These are phyloP conservation scores for Alternaria sp. DNA, from an alignment of 2,329 filamentous ascomycete genomes.

Conservation along the genomic window DNA sequence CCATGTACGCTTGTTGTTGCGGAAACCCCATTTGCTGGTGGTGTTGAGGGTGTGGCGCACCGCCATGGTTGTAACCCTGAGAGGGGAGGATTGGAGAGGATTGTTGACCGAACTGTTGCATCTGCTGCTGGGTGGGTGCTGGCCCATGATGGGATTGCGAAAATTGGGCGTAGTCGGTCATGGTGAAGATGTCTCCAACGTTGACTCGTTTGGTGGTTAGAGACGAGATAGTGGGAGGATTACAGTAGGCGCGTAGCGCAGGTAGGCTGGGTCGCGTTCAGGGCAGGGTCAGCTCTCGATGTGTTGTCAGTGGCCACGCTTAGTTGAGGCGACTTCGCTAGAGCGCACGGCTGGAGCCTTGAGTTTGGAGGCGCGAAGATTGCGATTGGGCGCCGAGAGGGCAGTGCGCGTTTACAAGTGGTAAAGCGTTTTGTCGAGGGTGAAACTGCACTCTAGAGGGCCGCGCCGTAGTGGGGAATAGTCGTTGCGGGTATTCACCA, in stretches of 20 bases:
- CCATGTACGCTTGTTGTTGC: slow-evolving; percentile 74
- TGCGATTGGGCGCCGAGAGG: slow-evolving; percentile 40
- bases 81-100: slow-evolving; percentile 82
- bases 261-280: slow-evolving; percentile 46
- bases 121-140: slow-evolving; percentile 66
- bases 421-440: slow-evolving; percentile 23
- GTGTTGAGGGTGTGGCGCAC: slow-evolving; percentile 67
- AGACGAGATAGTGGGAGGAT: slow-evolving; percentile 38
- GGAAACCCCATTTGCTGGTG: slow-evolving; percentile 82
- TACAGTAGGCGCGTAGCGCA: slow-evolving; percentile 40
- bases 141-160: slow-evolving; percentile 57
- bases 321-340: slow-evolving; percentile 45
- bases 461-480: slow-evolving; percentile 48
- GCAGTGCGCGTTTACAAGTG: slow-evolving; percentile 42
- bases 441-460: slow-evolving; percentile 41
- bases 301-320: slow-evolving; percentile 55
- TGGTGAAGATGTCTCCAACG: slow-evolving; percentile 30
- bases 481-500: slow-evolving; percentile 46
- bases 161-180: slow-evolving; percentile 61
- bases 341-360: slow-evolving; percentile 44
- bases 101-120: slow-evolving; percentile 62
- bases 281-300: slow-evolving; percentile 50
- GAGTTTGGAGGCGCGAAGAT: slow-evolving; percentile 41
- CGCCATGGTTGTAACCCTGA: slow-evolving; percentile 73
- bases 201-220: slow-evolving; percentile 37